Evolutionary conservation across 805 yeast species (phyloP), one percentile per base, ranked within the genome.

Genomic region (Huiozyma naganishii): DNA sequence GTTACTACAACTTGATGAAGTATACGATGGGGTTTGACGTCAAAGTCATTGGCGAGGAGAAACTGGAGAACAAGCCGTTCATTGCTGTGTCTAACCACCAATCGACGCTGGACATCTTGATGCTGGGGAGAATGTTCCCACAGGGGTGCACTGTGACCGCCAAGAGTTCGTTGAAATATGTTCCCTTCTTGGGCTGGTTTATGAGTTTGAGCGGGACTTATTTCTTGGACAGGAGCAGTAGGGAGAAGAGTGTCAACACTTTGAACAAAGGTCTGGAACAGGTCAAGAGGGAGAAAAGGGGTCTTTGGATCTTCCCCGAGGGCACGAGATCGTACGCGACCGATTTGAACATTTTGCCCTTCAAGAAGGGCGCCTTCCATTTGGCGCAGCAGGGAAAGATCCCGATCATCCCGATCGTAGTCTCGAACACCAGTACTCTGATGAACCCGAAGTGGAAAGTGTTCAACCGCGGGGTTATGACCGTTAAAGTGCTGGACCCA

Each of bases 321-420:
- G 99, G 99, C 28, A 92, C 98, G 2, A 77, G 99, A 64, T 87
- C 97, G 0, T 83, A 81, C 50, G 66, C 83, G 8, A 65, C 75
- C 27, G 72, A 71, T 32, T 80, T 94, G 41, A 77, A 72, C 4
- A 66, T 92, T 60, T 71, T 87, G 41, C 95, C 95, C 1, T 87
- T 92, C 68, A 92, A 92, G 65, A 92, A 92, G 61, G 99, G 99
- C 44, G 97, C 97, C 0, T 92, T 92, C 79, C 97, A 92, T 65
- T 73, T 92, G 58, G 99, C 99, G 6, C 83, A 84, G 49, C 95
- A 88, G 65, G 95, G 95, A 6, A 78, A 77, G 36, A 79, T 90
- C 33, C 97, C 97, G 13, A 71, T 92, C 41, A 77, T 92, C 27
- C 98, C 99, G 7, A 70, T 83, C 41, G 94, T 86, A 10, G 88